Evolutionary conservation across 306 rosid species (phyloP).

Genomic region (Rosa persica): DNA sequence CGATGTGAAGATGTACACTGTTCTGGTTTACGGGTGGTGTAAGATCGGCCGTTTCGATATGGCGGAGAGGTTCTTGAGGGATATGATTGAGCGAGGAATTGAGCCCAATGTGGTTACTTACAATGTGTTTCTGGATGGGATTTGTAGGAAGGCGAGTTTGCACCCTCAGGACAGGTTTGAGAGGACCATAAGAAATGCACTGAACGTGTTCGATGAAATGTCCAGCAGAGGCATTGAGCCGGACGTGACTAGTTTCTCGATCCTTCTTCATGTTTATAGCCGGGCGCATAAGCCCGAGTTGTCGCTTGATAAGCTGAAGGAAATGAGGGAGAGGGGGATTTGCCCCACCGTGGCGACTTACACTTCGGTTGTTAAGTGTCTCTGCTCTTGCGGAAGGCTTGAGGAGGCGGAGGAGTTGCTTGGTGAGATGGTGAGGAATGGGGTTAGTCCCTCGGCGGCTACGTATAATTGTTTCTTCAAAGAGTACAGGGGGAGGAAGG

Average conservation of each 20-base stretch:
- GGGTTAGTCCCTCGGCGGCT: constrained; percentile 61
- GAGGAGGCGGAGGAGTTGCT: constrained; percentile 74
- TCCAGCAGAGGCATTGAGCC: constrained; percentile 70
- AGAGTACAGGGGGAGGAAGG: constrained; percentile 78
- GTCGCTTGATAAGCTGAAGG: constrained; percentile 59
- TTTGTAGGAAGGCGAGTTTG: constrained; percentile 75
- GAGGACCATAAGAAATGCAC: constrained; percentile 64
- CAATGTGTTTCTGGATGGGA: constrained; percentile 77
- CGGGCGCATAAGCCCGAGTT: constrained; percentile 83
- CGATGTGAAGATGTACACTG: constrained; percentile 61
- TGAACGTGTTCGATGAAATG: constrained; percentile 80
- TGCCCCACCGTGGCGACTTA: constrained; percentile 68
- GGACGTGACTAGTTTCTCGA: constrained; percentile 81
- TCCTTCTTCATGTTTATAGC: constrained; percentile 84
- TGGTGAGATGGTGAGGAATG: constrained; percentile 64
- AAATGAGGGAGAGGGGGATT: constrained; percentile 73
- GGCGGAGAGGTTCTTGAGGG: constrained; percentile 53
- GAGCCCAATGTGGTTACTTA: constrained; percentile 83
- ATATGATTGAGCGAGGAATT: constrained; percentile 61
- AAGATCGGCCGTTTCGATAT: constrained; percentile 54
- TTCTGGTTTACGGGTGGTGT: constrained; percentile 87
- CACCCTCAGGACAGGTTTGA: constrained; percentile 87
- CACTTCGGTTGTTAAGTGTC: constrained; percentile 82
- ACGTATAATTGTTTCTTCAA: constrained; percentile 82
- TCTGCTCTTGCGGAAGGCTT: constrained; percentile 76